Base-by-base conservation (phyloP, 2,329 filamentous ascomycete genomes). In the Penicillium sp. region DNA sequence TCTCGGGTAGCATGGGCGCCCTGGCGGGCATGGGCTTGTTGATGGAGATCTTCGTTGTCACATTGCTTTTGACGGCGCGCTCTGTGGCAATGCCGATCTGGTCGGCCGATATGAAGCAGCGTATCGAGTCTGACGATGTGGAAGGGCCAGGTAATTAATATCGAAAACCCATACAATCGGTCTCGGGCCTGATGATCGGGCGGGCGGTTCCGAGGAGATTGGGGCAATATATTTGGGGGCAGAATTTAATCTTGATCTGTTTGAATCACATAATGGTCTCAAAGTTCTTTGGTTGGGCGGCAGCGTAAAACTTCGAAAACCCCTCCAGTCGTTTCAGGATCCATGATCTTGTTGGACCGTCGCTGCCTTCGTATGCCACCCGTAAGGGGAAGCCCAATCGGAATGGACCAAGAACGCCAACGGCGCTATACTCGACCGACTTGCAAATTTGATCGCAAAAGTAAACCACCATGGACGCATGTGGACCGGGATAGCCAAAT, bases 381-480 rank as follows among this genome's bases (percentile, higher is more conserved):
- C 55, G 58, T 20, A 67, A 44, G 8, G 64, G 47, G 38, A 68
- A 67, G 2, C 58, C 65, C 53, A 66, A 55, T 48, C 63, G 55
- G 43, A 60, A 67, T 5, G 63, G 65, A 0, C 65, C 65, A 13
- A 68, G 46, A 3, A 62, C 43, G 3, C 64, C 66, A 7, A 51
- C 53, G 6, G 58, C 45, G 35, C 54, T 59, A 33, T 62, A 66
- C 49, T 67, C 64, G n/a, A 68, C 57, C 0, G 65, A 67, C 40
- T 54, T 62, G 54, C 66, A 68, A n/a, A 68, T 67, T 48, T 63
- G 63, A 46, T 67, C 64, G 14, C 60, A 56, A 22, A 58, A 68
- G 48, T 60, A 62, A 16, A 46, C 20, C 10, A 63, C 54, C 57
- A 62, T 60, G 16, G 53, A 56, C 6, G 18, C 56, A 25, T 68